phyloP scores from a whole-genome alignment of 257 asterid species.

The Ophiorrhiza pumila region DNA sequence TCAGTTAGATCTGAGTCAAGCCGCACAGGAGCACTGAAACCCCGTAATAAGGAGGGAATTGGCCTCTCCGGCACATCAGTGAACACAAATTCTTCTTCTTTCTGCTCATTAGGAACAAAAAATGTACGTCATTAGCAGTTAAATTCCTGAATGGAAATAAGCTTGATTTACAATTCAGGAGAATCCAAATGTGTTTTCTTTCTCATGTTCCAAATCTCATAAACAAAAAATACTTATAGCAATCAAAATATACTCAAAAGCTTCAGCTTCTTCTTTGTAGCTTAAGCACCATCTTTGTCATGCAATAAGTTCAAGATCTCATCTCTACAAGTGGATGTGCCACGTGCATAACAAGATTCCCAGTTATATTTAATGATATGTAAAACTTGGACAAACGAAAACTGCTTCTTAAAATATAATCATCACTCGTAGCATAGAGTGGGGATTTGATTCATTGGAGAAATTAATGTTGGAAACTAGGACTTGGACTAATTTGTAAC shows the following conservation, averaged over 20 bases:
- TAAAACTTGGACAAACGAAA: not conserved
- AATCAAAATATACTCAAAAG: not conserved
- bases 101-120: constrained; percentile 35
- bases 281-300: not conserved
- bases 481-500: too few relatives aligned
- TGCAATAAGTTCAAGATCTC: not conserved
- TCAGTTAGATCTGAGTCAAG: constrained; percentile 72
- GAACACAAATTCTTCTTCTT: constrained; percentile 77
- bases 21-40: constrained; percentile 83
- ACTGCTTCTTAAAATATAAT: not conserved
- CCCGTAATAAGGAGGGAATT: constrained; percentile 66
- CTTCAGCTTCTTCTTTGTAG: not conserved
- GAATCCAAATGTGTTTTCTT: not conserved
- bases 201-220: not conserved
- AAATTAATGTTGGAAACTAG: not conserved
- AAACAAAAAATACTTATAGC: not conserved
- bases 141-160: not conserved
- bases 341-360: not conserved
- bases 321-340: not conserved
- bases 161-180: not conserved
- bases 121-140: not conserved
- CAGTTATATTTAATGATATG: not conserved
- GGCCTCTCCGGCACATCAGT: constrained; percentile 53
- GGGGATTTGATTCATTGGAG: not conserved
- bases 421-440: not conserved